phyloP scores from a whole-genome alignment of 345 rosid species.

The Orychophragmus violaceus region DNA sequence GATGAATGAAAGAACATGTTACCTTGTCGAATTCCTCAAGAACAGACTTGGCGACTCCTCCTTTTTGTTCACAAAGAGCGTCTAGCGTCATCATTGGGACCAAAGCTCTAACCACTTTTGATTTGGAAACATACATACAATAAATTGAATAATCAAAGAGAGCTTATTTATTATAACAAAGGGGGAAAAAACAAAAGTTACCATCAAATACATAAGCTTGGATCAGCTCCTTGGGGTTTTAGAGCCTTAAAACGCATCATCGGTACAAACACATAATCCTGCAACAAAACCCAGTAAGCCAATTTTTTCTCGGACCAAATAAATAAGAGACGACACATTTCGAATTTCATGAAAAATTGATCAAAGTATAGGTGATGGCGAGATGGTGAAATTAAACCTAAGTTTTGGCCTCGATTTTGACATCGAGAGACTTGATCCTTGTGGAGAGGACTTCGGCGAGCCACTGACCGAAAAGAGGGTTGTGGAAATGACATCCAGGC shows the following conservation, averaged over 20 bases:
- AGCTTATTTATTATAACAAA: background rate
- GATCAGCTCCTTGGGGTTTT: slow-evolving; percentile 89
- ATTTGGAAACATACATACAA: background rate
- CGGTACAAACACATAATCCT: slow-evolving; percentile 99
- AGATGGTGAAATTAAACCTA: slow-evolving; percentile 40
- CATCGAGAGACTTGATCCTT: slow-evolving; percentile 81
- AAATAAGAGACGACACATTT: too few relatives aligned
- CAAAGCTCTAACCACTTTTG: slow-evolving; percentile 82
- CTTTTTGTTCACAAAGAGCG: slow-evolving; percentile 93
- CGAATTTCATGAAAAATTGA: too few relatives aligned
- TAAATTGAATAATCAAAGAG: slow-evolving; percentile 1
- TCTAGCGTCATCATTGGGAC: slow-evolving; percentile 86
- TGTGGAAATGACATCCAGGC: slow-evolving; percentile 75
- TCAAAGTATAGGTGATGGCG: too few relatives aligned
- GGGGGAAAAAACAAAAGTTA: slow-evolving; percentile 10
- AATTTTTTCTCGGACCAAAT: too few relatives aligned
- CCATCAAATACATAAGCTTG: slow-evolving; percentile 97
- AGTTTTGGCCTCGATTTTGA: slow-evolving; percentile 87
- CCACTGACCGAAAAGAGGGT: slow-evolving; percentile 64
- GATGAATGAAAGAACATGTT: background rate
- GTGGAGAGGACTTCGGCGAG: slow-evolving; percentile 90
- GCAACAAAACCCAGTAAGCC: slow-evolving; percentile 20
- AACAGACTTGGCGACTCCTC: slow-evolving; percentile 93
- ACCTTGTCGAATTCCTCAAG: slow-evolving; percentile 96
- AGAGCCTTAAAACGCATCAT: slow-evolving; percentile 95